Percentiles rank a stretch among this genome's conserved stretches.
phyloP scores from a whole-genome alignment of 2,329 filamentous ascomycete genomes.

The Myriosclerotinia scirpicola region DNA sequence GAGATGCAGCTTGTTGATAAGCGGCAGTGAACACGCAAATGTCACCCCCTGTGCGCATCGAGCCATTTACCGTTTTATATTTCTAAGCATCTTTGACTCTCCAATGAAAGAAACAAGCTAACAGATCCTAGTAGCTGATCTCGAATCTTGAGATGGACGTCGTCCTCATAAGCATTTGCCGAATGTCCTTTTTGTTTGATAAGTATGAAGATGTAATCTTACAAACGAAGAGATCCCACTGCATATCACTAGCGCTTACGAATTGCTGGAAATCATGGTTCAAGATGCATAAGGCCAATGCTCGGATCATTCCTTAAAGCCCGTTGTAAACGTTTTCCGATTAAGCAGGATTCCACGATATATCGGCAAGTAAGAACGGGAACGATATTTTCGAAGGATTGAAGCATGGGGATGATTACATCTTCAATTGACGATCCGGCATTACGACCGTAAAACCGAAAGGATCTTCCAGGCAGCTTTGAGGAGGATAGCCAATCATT shows the following conservation, averaged over 20 bases:
- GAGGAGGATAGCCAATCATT: neutral
- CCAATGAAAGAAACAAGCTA: neutral
- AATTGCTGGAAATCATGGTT: neutral
- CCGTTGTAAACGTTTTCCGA: slow-evolving; percentile 4
- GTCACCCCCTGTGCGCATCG: neutral
- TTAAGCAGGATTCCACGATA: neutral
- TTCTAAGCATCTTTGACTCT: neutral
- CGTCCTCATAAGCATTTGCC: neutral
- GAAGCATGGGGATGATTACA: neutral
- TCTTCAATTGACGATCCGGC: neutral
- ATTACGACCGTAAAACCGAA: neutral
- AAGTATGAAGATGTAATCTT: neutral
- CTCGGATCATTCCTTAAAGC: neutral
- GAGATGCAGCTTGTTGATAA: neutral
- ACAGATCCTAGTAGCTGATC: neutral
- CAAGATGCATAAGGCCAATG: neutral
- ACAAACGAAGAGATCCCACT: neutral
- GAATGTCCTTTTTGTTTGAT: neutral
- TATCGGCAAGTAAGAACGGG: slow-evolving; percentile 12
- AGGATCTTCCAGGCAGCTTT: neutral
- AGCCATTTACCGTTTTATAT: neutral
- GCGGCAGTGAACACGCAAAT: neutral
- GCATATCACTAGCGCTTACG: neutral
- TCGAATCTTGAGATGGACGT: neutral
- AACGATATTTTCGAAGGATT: neutral